Conservation (phyloP, 2,329 filamentous ascomycete species). For the Daldinia sp. region DNA sequence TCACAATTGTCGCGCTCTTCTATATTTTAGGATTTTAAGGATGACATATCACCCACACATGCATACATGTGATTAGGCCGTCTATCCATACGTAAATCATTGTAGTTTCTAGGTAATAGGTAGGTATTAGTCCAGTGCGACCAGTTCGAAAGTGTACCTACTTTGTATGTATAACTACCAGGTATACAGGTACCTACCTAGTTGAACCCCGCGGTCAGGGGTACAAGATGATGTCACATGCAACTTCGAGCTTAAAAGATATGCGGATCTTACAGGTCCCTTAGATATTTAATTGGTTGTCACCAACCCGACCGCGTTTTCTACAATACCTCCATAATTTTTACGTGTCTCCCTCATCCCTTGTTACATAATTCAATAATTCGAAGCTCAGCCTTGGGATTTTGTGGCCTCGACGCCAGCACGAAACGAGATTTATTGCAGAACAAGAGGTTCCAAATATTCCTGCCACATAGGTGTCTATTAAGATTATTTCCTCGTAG, state of each 20-base stretch:
- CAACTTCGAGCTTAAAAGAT: neutral
- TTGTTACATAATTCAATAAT: neutral
- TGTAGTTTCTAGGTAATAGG: too few species aligned
- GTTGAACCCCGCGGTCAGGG: neutral
- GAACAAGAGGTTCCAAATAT: neutral
- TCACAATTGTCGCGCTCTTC: neutral
- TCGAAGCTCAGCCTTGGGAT: neutral
- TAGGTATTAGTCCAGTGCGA: neutral
- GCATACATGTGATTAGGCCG: too few species aligned
- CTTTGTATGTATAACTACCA: neutral
- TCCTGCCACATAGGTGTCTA: neutral
- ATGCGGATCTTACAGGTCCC: conserved; percentile 12
- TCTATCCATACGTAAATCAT: too few species aligned
- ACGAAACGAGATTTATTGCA: neutral
- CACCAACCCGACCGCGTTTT: neutral
- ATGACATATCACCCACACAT: conserved; percentile 1
- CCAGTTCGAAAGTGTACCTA: neutral
- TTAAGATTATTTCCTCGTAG: neutral
- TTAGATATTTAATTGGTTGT: neutral
- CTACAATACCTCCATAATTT: conserved; percentile 6
- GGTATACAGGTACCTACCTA: neutral
- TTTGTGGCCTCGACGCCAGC: neutral
- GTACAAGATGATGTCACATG: conserved; percentile 26
- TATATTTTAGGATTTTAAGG: too few species aligned
- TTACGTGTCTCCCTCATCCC: neutral